Percentiles rank a stretch among this genome's conserved stretches.
Conservation (phyloP, 352 stramenopile genomes). For the Phytophthora agathidicida region DNA sequence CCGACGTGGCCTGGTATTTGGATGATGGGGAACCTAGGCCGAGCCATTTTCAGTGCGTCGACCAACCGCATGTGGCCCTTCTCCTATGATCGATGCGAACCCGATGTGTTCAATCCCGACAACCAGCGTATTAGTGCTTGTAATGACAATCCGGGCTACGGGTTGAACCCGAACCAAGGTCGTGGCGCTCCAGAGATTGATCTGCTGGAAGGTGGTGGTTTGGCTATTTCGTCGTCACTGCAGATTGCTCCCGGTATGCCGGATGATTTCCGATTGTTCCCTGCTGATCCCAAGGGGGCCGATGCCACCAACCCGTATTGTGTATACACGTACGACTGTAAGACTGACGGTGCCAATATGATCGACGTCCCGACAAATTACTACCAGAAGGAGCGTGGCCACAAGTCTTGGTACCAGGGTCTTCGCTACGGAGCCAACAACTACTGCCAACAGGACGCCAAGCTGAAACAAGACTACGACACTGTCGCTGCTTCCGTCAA, state of each 20-base stretch:
- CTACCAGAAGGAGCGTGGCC: slow-evolving; percentile 46
- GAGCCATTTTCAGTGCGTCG: slow-evolving; percentile 94
- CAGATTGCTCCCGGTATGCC: slow-evolving; percentile 87
- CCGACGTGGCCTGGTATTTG: slow-evolving; percentile 95
- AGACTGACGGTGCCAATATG: slow-evolving; percentile 50
- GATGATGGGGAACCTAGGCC: slow-evolving; percentile 95
- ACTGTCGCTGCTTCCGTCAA: slow-evolving; percentile 53
- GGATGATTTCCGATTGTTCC: slow-evolving; percentile 59
- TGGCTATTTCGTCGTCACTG: slow-evolving; percentile 88
- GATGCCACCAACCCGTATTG: slow-evolving; percentile 42
- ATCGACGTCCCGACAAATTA: slow-evolving; percentile 53
- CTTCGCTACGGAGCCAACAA: slow-evolving; percentile 69
- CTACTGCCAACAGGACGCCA: slow-evolving; percentile 40
- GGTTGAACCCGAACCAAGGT: slow-evolving; percentile 83
- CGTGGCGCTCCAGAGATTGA: slow-evolving; percentile 95
- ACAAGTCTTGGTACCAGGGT: slow-evolving; percentile 72
- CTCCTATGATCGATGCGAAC: slow-evolving; percentile 93
- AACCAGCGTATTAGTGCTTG: slow-evolving; percentile 90
- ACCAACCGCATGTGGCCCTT: slow-evolving; percentile 97
- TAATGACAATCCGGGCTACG: slow-evolving; percentile 89
- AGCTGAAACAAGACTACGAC: slow-evolving; percentile 47
- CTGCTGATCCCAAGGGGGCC: slow-evolving; percentile 23
- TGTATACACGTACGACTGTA: slow-evolving; percentile 54
- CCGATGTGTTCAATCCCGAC: slow-evolving; percentile 44
- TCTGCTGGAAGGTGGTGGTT: slow-evolving; percentile 89